Conservation (phyloP, 2,329 filamentous ascomycete species). For the Penicillium sp. region DNA sequence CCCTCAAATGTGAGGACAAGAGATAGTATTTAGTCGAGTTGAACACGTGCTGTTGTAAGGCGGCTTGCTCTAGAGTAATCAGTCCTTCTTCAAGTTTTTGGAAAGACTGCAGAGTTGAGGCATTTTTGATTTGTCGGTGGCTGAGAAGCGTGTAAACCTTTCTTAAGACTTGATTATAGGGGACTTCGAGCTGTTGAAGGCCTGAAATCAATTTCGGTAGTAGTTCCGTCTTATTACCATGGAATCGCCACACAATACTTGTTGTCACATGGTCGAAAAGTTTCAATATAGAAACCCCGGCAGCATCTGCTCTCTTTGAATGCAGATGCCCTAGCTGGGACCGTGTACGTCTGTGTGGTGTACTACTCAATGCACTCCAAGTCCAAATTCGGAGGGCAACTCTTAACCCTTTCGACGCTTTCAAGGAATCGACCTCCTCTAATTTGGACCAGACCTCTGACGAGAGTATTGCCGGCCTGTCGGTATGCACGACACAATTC, state of each 20-base stretch:
- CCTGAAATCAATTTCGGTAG: slow-evolving; percentile 25
- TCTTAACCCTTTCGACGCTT: slow-evolving; percentile 14
- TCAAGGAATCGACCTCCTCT: background rate
- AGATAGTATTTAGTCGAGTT: slow-evolving; percentile 25
- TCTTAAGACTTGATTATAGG: slow-evolving; percentile 27
- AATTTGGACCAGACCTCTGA: slow-evolving; percentile 26
- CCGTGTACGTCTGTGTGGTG: slow-evolving; percentile 20
- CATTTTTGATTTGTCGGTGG: slow-evolving; percentile 20
- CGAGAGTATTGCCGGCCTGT: slow-evolving; percentile 20
- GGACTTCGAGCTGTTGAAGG: slow-evolving; percentile 28
- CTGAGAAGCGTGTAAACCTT: slow-evolving; percentile 25
- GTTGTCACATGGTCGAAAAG: slow-evolving; percentile 23
- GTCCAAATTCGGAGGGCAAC: slow-evolving; percentile 32
- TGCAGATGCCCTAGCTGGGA: slow-evolving; percentile 5
- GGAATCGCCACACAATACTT: slow-evolving; percentile 11
- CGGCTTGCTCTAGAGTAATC: slow-evolving; percentile 25
- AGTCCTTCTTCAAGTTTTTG: slow-evolving; percentile 25
- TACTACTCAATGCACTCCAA: slow-evolving; percentile 24
- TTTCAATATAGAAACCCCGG: slow-evolving; percentile 23
- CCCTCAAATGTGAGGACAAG: slow-evolving; percentile 26
- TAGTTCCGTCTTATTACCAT: slow-evolving; percentile 19
- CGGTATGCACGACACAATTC: slow-evolving; percentile 20
- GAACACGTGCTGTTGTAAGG: slow-evolving; percentile 24
- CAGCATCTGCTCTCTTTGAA: slow-evolving; percentile 19
- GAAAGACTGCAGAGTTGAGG: slow-evolving; percentile 22